Evolutionary conservation across 306 rosid genomes (phyloP).

Genomic region (Sindora glabra): DNA sequence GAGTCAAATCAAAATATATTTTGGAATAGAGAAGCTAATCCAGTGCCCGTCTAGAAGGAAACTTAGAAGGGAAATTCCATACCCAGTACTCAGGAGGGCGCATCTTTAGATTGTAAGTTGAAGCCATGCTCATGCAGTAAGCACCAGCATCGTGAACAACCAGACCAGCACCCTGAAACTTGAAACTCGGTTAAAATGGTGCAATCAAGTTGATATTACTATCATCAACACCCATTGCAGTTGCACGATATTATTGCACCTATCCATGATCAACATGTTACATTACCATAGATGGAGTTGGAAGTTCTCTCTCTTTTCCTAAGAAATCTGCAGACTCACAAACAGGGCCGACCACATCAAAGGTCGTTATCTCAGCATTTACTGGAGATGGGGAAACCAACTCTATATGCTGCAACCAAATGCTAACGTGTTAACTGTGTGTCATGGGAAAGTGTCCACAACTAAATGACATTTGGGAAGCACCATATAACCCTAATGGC

Average conservation of each 20-base stretch:
- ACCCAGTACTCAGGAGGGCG: conserved; percentile 98
- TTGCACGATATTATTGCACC: neutral
- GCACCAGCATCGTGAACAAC: conserved; percentile 99
- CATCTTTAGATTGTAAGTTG: conserved; percentile 96
- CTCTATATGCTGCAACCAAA: too few relatives aligned
- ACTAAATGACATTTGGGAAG: too few relatives aligned
- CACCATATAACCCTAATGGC: too few relatives aligned
- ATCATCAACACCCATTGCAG: neutral
- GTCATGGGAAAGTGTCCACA: too few relatives aligned
- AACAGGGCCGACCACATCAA: conserved; percentile 62
- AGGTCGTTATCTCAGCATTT: conserved; percentile 32
- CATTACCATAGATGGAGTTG: conserved; percentile 38
- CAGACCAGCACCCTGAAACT: conserved; percentile 86
- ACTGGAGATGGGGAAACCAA: too few relatives aligned
- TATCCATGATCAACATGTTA: too few relatives aligned
- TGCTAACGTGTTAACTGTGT: too few relatives aligned
- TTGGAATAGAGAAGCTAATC: neutral
- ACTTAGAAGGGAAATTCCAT: conserved; percentile 1
- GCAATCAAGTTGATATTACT: neutral
- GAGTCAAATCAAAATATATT: neutral
- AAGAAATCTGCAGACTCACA: conserved; percentile 65
- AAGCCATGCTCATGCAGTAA: conserved; percentile 99
- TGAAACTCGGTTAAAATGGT: conserved; percentile 15
- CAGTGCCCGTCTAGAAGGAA: neutral
- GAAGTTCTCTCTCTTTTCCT: conserved; percentile 52